Percentiles rank a stretch among this genome's conserved stretches.
phyloP scores from a whole-genome alignment of 306 rosid genomes.

The Castanopsis chinensis region DNA sequence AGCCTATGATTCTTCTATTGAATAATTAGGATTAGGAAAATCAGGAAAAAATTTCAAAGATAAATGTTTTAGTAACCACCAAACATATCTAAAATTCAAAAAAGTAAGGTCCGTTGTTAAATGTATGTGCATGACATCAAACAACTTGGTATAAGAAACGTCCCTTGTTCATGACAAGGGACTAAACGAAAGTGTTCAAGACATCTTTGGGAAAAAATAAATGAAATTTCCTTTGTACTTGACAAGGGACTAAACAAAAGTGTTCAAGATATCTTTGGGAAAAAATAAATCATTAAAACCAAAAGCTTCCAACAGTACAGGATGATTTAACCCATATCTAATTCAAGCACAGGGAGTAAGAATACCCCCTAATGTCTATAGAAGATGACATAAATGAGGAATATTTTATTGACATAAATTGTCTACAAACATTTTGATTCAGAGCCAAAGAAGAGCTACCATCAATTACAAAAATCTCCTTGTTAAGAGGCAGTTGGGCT shows the following conservation, averaged over 20 bases:
- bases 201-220: neutral
- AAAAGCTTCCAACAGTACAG: neutral
- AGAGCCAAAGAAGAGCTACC: neutral
- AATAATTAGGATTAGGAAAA: too few species aligned
- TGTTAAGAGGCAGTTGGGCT: neutral
- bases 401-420: neutral
- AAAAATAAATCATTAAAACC: neutral
- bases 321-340: neutral
- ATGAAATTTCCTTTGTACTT: neutral
- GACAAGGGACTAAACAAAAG: neutral
- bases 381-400: neutral
- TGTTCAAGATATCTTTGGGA: neutral
- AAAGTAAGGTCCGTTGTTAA: neutral
- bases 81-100: too few species aligned
- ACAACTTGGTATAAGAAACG: neutral
- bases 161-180: neutral
- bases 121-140: neutral
- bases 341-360: neutral
- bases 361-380: neutral
- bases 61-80: too few species aligned
- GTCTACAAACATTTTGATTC: neutral
- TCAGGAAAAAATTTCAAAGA: too few species aligned
- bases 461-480: neutral
- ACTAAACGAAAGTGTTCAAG: too few species aligned
- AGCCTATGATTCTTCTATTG: too few species aligned